Evolutionary conservation across 2,329 filamentous ascomycete genomes (phyloP), one percentile per base, ranked within the genome.

Genomic region (Colletotrichum sidae): DNA sequence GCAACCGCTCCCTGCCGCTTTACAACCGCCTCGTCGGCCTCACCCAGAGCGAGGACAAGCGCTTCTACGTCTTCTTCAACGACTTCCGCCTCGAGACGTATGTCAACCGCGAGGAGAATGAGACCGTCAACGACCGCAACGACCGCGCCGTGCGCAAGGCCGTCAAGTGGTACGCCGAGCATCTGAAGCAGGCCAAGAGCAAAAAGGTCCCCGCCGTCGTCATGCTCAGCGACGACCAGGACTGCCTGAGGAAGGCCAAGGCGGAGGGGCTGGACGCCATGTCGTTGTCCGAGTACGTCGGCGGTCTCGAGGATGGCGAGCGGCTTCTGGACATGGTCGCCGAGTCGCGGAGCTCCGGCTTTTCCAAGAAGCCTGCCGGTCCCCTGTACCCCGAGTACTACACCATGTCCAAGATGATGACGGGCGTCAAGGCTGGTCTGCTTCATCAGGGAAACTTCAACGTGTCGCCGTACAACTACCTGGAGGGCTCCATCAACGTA

Each of bases 21-120:
- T 99, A 98, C 81, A 97, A 97, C 77, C 92, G 96, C 44, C 83
- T 99, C 54, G 88, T 98, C 70, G 90, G 92, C 25, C 83, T 99
- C 69, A 97, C 94, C 44, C 97, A 95, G 79, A 97, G 95, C 74
- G 94, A 97, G 72, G 94, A 97, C 70, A 99, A 99, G 83, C 89
- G 95, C 59, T 98, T 97, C 76, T 97, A 98, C 74, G 93, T 99
- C 56, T 99, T 99, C 77, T 98, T 98, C 87, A 99, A 99, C 77
- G 96, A 99, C 73, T 99, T 99, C 75, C 88, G 95, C 55, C 83
- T 94, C 44, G 96, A 99, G 78, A 99, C 96, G 0, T 92, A 97
- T 74, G 88, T 97, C 52, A 81, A 86, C 35, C 86, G 96, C 67
- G 86, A 90, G 17, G 78, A 85, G 6, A 90, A 92, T 42, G 96